These are phyloP conservation scores for Salvia hispanica DNA, from an alignment of 257 asterid species.

Conservation along the genomic window DNA sequence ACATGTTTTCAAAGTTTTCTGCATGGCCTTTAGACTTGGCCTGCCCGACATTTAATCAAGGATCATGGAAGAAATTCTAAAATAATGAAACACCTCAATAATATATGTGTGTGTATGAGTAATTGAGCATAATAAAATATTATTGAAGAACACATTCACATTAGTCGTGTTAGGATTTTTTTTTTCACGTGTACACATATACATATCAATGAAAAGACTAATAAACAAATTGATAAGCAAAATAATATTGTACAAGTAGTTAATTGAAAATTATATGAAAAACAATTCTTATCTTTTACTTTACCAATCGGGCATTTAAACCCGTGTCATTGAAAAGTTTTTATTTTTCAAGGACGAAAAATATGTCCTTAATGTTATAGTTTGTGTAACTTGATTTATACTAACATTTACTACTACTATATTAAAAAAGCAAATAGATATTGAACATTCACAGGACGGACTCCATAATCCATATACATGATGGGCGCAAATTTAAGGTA, in stretches of 20 bases:
- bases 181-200: slow-evolving; percentile 18
- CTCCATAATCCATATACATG: too few relatives aligned
- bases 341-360: too few relatives aligned
- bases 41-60: neutral
- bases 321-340: too few relatives aligned
- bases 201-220: neutral
- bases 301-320: too few relatives aligned
- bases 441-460: too few relatives aligned
- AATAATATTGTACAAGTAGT: neutral
- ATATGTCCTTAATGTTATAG: too few relatives aligned
- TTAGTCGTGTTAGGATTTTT: slow-evolving; percentile 9
- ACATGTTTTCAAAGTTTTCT: slow-evolving; percentile 14
- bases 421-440: too few relatives aligned
- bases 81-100: neutral
- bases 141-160: neutral
- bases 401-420: too few relatives aligned
- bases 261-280: too few relatives aligned
- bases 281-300: too few relatives aligned
- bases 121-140: neutral
- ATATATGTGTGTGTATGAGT: neutral
- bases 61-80: neutral
- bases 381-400: too few relatives aligned
- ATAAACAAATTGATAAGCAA: neutral
- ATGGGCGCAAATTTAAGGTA: too few relatives aligned
- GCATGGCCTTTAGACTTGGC: neutral